Conservation (phyloP, 768 basidiomycete species). For the Boletus patriciae region DNA sequence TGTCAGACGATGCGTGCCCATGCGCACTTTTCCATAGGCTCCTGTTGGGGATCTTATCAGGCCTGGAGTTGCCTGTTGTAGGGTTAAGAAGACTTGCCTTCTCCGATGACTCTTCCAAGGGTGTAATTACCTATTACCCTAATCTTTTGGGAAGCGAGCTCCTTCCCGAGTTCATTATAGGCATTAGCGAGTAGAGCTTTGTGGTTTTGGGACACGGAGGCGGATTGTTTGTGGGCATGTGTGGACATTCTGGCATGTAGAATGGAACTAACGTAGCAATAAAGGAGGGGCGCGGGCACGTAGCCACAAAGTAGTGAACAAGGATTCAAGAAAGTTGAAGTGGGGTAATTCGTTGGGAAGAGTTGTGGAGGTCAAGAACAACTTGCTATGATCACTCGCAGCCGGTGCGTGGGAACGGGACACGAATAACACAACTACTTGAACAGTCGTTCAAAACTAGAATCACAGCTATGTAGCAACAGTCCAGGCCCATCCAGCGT, state of each 20-base stretch:
- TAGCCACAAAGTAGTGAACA: conserved; percentile 30
- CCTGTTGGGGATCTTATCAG: conserved; percentile 49
- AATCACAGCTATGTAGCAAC: conserved; percentile 23
- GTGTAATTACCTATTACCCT: conserved; percentile 95
- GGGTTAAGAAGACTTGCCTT: conserved; percentile 57
- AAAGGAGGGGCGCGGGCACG: conserved; percentile 39
- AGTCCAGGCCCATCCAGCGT: conserved; percentile 20
- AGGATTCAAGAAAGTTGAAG: conserved; percentile 16
- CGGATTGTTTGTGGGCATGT: conserved; percentile 60
- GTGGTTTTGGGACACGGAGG: conserved; percentile 69
- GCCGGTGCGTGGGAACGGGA: conserved; percentile 20
- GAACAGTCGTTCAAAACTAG: conserved; percentile 10
- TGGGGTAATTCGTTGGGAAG: conserved; percentile 5
- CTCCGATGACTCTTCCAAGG: conserved; percentile 89
- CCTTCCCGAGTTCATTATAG: conserved; percentile 96
- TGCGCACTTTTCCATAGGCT: conserved; percentile 91
- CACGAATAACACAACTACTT: conserved; percentile 27
- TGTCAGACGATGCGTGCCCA: conserved; percentile 92
- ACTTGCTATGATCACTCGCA: conserved; percentile 8
- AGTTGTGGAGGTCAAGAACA: conserved; percentile 13
- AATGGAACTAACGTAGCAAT: conserved; percentile 26
- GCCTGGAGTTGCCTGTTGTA: conserved; percentile 10
- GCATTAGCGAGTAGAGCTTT: conserved; percentile 90
- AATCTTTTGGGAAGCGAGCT: conserved; percentile 86
- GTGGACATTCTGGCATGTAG: conserved; percentile 45